These are phyloP conservation scores for Volvox carteri DNA, from an alignment of 163 green algal species.

Conservation along the genomic window DNA sequence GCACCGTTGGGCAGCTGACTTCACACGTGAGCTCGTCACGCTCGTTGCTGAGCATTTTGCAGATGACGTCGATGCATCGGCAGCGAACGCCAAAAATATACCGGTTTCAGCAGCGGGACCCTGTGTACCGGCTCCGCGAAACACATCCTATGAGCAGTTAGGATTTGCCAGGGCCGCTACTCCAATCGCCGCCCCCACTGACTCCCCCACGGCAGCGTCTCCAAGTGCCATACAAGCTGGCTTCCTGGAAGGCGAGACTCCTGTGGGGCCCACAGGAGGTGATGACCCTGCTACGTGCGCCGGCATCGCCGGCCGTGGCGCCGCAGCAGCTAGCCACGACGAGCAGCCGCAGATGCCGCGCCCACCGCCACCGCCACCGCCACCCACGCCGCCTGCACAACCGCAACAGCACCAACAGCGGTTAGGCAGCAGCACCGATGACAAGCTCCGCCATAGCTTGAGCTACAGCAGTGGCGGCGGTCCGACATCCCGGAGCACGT, in stretches of 20 bases:
- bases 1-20: conserved; percentile 35
- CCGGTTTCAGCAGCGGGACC: background rate
- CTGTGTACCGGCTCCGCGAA: background rate
- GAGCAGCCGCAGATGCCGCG: background rate
- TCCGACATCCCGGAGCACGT: background rate
- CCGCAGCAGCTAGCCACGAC: background rate
- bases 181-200: background rate
- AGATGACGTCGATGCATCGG: background rate
- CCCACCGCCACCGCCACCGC: background rate
- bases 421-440: background rate
- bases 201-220: background rate
- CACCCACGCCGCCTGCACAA: background rate
- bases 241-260: too few relatives aligned
- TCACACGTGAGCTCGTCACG: conserved; percentile 6
- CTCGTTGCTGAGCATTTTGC: background rate
- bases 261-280: background rate
- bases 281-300: background rate
- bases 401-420: background rate
- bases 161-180: background rate
- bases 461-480: background rate
- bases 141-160: background rate
- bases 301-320: too few relatives aligned
- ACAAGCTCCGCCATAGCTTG: background rate
- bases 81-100: background rate
- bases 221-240: background rate